Percentiles rank a stretch among this genome's conserved stretches.
phyloP scores from a whole-genome alignment of 1,284 basidiomycete species.

The Dichomitus squalens region DNA sequence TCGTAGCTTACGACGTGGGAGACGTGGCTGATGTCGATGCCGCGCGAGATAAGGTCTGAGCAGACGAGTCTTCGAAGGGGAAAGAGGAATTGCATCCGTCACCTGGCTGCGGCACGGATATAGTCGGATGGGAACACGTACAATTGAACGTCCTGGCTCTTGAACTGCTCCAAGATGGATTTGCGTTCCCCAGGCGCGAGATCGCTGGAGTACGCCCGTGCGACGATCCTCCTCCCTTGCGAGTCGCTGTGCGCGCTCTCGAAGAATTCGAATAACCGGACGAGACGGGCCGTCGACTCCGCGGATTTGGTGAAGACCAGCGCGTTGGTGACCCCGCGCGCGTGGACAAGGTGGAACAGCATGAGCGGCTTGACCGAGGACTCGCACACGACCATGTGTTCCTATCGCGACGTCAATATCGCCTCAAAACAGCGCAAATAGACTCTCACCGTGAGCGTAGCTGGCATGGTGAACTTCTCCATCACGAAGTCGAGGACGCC shows the following conservation, averaged over 20 bases:
- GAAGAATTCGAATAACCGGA: conserved; percentile 84
- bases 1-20: conserved; percentile 95
- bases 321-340: conserved; percentile 62
- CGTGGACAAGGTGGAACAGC: conserved; percentile 84
- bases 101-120: not conserved
- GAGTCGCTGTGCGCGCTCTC: conserved; percentile 50
- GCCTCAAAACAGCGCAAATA: conserved; percentile 21
- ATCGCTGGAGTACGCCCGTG: conserved; percentile 87
- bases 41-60: conserved; percentile 94
- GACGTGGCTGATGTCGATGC: conserved; percentile 94
- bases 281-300: conserved; percentile 85
- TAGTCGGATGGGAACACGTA: conserved; percentile 39
- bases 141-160: conserved; percentile 82
- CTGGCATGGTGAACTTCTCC: conserved; percentile 85
- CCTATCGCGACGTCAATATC: conserved; percentile 46
- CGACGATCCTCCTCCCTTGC: conserved; percentile 40
- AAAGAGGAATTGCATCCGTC: not conserved
- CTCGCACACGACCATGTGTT: conserved; percentile 86
- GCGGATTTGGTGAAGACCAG: conserved; percentile 97
- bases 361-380: conserved; percentile 86
- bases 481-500: conserved; percentile 56
- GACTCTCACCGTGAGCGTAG: conserved; percentile 60
- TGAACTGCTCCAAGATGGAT: conserved; percentile 80
- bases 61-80: conserved; percentile 79
- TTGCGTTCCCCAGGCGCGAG: conserved; percentile 76